Evolutionary conservation across 352 stramenopile species (phyloP).

Genomic region (Thraustochytrium striatum): DNA sequence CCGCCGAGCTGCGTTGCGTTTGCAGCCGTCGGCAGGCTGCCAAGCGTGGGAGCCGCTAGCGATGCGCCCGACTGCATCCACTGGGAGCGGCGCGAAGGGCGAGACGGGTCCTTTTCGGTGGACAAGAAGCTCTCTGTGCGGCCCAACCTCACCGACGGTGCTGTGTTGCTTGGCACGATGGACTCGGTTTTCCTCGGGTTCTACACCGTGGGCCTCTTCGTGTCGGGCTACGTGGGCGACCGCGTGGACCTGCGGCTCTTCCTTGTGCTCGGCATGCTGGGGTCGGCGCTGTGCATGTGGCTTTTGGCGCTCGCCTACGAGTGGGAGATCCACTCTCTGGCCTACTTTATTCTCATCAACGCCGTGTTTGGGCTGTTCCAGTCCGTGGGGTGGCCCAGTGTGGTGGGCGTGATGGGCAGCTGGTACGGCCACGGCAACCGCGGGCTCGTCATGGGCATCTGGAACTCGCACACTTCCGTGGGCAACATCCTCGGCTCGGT

Average conservation of each 20-base stretch:
- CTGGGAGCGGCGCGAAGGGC: neutral
- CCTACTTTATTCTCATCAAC: constrained; percentile 52
- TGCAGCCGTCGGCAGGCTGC: constrained; percentile 1
- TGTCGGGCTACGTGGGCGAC: constrained; percentile 51
- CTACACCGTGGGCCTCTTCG: constrained; percentile 53
- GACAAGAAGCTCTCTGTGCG: neutral
- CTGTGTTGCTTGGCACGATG: constrained; percentile 49
- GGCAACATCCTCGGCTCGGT: constrained; percentile 54
- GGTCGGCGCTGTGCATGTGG: constrained; percentile 44
- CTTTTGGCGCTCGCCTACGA: constrained; percentile 48
- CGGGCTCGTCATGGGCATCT: constrained; percentile 53
- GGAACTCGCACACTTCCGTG: constrained; percentile 52
- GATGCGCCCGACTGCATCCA: constrained; percentile 11
- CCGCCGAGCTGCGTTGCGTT: no score
- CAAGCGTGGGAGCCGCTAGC: constrained; percentile 4
- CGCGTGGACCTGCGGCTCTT: constrained; percentile 52
- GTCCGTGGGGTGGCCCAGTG: constrained; percentile 52
- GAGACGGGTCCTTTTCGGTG: neutral
- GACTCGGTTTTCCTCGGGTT: constrained; percentile 53
- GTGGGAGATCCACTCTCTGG: constrained; percentile 49
- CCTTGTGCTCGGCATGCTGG: constrained; percentile 51
- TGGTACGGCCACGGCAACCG: constrained; percentile 52
- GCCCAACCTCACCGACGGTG: constrained; percentile 41
- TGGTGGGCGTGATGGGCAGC: constrained; percentile 52
- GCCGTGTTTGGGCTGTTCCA: constrained; percentile 52